A percentile compares a stretch with the other conserved stretches of the same genome.
phyloP scores from a whole-genome alignment of 352 stramenopile species.

The Pythium vanterpoolii region DNA sequence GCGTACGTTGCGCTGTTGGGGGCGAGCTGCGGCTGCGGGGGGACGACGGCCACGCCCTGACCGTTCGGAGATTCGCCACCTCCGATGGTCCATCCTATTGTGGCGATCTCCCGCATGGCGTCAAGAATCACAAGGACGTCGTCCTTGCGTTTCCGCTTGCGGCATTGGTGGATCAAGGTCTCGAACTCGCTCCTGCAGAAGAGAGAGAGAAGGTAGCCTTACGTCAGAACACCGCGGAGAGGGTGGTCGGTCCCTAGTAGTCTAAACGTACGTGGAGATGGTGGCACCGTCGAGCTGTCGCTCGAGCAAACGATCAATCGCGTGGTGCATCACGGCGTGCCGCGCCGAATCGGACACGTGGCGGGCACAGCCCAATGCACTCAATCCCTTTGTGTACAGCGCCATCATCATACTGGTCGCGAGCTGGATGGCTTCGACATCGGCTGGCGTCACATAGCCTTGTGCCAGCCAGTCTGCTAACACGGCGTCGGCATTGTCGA shows the following conservation, averaged over 20 bases:
- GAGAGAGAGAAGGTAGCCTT: neutral
- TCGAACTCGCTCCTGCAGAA: constrained; percentile 62
- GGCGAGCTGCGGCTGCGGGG: constrained; percentile 44
- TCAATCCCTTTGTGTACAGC: constrained; percentile 11
- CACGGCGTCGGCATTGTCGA: constrained; percentile 31
- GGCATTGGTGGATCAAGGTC: constrained; percentile 74
- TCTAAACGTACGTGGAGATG: constrained; percentile 46
- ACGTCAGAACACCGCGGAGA: neutral
- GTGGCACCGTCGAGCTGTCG: constrained; percentile 35
- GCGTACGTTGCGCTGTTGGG: constrained; percentile 65
- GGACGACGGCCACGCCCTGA: constrained; percentile 23
- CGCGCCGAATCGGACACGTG: constrained; percentile 61
- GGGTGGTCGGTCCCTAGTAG: neutral
- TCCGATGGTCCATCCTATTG: constrained; percentile 31
- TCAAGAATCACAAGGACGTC: constrained; percentile 57
- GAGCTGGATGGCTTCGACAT: constrained; percentile 28
- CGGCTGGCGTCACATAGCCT: constrained; percentile 20
- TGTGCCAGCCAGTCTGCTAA: constrained; percentile 31
- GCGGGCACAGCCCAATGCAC: constrained; percentile 33
- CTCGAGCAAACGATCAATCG: constrained; percentile 59
- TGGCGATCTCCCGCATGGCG: constrained; percentile 44
- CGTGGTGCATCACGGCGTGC: constrained; percentile 64
- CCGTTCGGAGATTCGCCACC: neutral
- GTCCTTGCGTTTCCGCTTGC: constrained; percentile 78
- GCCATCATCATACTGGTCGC: constrained; percentile 21